These are phyloP conservation scores for Sarocladium oryzae DNA, from an alignment of 2,329 filamentous ascomycete species.

Conservation along the genomic window DNA sequence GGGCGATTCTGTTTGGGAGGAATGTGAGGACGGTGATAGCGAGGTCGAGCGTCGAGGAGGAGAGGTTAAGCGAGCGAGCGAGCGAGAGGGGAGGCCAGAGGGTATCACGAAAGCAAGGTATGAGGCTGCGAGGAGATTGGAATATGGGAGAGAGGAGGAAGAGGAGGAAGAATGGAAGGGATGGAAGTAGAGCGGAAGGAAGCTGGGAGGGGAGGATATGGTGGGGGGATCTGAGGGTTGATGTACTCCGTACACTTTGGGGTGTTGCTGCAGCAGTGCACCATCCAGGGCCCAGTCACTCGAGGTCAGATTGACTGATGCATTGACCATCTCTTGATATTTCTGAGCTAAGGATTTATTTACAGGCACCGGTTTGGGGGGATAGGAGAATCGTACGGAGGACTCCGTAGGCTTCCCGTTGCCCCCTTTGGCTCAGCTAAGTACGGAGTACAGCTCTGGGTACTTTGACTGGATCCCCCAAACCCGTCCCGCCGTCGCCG, in stretches of 20 bases:
- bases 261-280: not conserved
- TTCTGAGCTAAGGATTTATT: not conserved
- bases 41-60: not conserved
- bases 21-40: not conserved
- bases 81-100: not conserved
- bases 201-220: not conserved
- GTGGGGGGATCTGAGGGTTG: slow-evolving; percentile 6
- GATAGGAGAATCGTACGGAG: too few relatives aligned
- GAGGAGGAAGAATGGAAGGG: slow-evolving; percentile 8
- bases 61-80: not conserved
- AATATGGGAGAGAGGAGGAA: not conserved
- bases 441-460: too few relatives aligned
- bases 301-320: slow-evolving; percentile 1
- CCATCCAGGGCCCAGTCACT: not conserved
- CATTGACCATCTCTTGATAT: not conserved
- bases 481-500: not conserved
- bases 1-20: slow-evolving; percentile 4
- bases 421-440: too few relatives aligned
- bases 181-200: not conserved
- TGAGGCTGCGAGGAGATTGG: not conserved
- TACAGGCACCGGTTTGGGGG: slow-evolving; percentile 8
- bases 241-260: not conserved
- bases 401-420: too few relatives aligned
- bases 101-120: slow-evolving; percentile 7
- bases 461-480: too few relatives aligned